Evolutionary conservation across 495 filamentous ascomycete species (phyloP), one percentile per base, ranked within the genome.

Genomic region (Penicillium parvum): DNA sequence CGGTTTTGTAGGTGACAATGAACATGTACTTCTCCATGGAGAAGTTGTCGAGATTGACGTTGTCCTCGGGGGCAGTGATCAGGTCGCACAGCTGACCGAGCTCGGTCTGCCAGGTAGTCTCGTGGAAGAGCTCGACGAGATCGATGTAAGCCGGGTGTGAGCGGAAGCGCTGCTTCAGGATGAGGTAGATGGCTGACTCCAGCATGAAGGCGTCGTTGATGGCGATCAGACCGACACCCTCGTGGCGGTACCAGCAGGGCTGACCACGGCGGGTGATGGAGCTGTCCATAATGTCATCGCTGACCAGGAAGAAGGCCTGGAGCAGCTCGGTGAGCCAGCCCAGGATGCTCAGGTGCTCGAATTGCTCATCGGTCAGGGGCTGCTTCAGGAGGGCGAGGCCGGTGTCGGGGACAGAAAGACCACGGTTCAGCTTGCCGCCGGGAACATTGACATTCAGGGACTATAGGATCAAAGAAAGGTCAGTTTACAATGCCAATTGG

Each of bases 191-290:
- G 53, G 81, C 68, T 7, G 82, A 72, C 72, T 96, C 94, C 52
- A 98, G 85, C 78, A 97, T 81, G 78, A 98, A 95, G 49, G 91
- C 82, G 61, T 98, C 92, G 74, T 98, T 98, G 75, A 98, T 96
- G 57, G 92, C 94, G 55, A 96, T 75, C 79, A 88, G 85, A 53
- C 90, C 90, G 16, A 98, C 92, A 20, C 82, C 76, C 23, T 87
- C 81, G 37, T 88, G 78, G 34, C 80, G 81, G 72, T 95, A 98
- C 92, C 92, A 98, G 74, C 92, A 98, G 3, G 92, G 90, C 65
- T 82, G 78, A 40, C 90, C 88, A 48, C 92, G 88, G 27, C 92
- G 86, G 28, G 92, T 98, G 66, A 92, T 89, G 49, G 85, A 90
- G 55, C 75, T 62, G 73, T 98, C 92, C 92, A 98, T 98, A 53